Percentiles rank a stretch among this genome's conserved stretches.
phyloP scores from a whole-genome alignment of 1,284 basidiomycete genomes.

The Psilocybe mexicana region DNA sequence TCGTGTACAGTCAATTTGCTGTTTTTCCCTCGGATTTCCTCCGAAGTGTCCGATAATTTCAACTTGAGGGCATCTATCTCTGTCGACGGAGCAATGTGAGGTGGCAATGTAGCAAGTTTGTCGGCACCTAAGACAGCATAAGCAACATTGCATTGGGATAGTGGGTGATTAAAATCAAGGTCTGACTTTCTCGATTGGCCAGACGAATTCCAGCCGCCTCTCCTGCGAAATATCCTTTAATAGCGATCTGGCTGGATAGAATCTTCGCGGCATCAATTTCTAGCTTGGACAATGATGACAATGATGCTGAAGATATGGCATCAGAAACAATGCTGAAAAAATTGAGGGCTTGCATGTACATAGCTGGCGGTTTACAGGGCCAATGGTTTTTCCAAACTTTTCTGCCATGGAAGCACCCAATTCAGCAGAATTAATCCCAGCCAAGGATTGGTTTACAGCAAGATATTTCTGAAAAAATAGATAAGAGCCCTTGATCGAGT shows the following conservation, averaged over 20 bases:
- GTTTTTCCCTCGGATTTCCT: conserved; percentile 70
- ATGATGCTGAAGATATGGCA: conserved; percentile 48
- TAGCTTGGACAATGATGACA: conserved; percentile 57
- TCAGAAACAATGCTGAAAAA: not conserved
- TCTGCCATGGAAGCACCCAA: conserved; percentile 89
- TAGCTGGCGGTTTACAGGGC: conserved; percentile 77
- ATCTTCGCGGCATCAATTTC: conserved; percentile 77
- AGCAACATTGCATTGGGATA: conserved; percentile 5
- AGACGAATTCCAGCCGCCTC: conserved; percentile 83
- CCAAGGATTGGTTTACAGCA: conserved; percentile 66
- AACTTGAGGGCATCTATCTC: conserved; percentile 69
- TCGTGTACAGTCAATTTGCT: conserved; percentile 77
- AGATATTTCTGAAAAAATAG: conserved; percentile 70
- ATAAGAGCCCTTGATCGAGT: not conserved
- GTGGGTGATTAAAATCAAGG: not conserved
- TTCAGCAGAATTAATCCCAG: conserved; percentile 75
- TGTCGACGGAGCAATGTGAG: conserved; percentile 51
- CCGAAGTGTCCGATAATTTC: conserved; percentile 69
- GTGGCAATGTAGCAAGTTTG: conserved; percentile 63
- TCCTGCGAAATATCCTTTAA: conserved; percentile 84
- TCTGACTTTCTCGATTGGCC: conserved; percentile 53
- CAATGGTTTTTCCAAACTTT: conserved; percentile 79
- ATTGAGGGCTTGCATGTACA: conserved; percentile 44
- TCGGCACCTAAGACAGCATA: conserved; percentile 42
- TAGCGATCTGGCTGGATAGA: conserved; percentile 78